Conservation (phyloP, 1,284 basidiomycete genomes). For the Naganishia albida region DNA sequence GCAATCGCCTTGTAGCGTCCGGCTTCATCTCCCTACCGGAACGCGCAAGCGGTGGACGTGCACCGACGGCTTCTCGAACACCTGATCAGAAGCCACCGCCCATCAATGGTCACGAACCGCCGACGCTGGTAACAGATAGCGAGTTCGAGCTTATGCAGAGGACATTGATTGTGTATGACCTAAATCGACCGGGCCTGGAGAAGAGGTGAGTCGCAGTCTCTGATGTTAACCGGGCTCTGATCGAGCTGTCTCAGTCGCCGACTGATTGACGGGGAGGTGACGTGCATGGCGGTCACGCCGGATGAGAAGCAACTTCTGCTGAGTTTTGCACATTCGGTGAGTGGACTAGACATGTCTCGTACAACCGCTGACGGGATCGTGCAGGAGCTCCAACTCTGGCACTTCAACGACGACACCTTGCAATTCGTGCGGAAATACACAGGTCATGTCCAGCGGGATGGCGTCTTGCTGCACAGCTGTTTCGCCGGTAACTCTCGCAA, state of each 20-base stretch:
- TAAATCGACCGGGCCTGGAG: slow-evolving; percentile 50
- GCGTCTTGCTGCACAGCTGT: slow-evolving; percentile 79
- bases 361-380: not conserved
- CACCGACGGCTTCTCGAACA: slow-evolving; percentile 41
- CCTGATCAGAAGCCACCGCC: slow-evolving; percentile 28
- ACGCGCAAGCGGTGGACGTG: not conserved
- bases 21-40: slow-evolving; percentile 18
- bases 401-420: slow-evolving; percentile 64
- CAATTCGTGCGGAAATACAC: slow-evolving; percentile 74
- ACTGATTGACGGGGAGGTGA: slow-evolving; percentile 23
- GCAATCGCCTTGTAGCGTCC: slow-evolving; percentile 72
- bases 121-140: slow-evolving; percentile 2
- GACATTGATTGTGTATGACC: slow-evolving; percentile 42
- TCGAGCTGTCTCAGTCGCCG: slow-evolving; percentile 3
- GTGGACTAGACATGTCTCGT: slow-evolving; percentile 46
- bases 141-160: slow-evolving; percentile 25
- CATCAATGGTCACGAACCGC: slow-evolving; percentile 24
- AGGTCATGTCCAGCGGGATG: slow-evolving; percentile 75
- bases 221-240: not conserved
- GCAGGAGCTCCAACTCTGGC: slow-evolving; percentile 86
- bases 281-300: slow-evolving; percentile 81
- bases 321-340: slow-evolving; percentile 80
- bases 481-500: slow-evolving; percentile 90
- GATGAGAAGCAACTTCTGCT: slow-evolving; percentile 86
- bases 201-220: slow-evolving; percentile 47